Conservation (phyloP, 139 green algal genomes). For the Chlorella sorokiniana region DNA sequence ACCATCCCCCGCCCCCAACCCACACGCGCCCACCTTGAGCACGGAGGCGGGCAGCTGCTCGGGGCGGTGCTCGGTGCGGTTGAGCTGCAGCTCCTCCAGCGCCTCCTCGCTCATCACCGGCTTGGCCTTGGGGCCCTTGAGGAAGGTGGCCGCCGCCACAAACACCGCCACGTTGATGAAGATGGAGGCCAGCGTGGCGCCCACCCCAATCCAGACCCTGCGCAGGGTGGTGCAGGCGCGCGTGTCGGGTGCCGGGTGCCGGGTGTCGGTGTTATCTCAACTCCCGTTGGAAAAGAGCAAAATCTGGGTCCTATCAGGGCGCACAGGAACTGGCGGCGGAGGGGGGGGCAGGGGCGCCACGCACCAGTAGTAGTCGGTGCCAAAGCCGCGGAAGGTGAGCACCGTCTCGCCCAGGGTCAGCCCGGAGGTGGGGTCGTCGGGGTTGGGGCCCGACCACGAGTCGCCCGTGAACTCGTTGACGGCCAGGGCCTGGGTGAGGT, state of each 20-base stretch:
- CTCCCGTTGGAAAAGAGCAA: no score
- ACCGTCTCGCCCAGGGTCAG: slow-evolving; percentile 34
- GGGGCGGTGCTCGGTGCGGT: slow-evolving; percentile 1
- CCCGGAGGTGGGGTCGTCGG: neutral
- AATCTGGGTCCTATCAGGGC: no score
- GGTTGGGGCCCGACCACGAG: slow-evolving; percentile 29
- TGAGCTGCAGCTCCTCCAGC: slow-evolving; percentile 35
- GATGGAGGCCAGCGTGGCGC: slow-evolving; percentile 25
- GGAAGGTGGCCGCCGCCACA: slow-evolving; percentile 34
- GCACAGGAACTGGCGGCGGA: no score
- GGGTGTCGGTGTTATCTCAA: no score
- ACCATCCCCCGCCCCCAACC: neutral
- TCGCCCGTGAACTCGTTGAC: slow-evolving; percentile 40
- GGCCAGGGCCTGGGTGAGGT: slow-evolving; percentile 46
- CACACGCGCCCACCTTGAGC: slow-evolving; percentile 12
- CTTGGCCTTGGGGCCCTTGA: slow-evolving; percentile 6
- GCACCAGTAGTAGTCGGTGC: slow-evolving; percentile 20
- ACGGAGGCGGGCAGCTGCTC: neutral
- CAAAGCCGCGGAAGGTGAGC: slow-evolving; percentile 34
- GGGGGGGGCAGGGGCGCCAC: no score
- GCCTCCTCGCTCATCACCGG: slow-evolving; percentile 27
- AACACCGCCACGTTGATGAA: slow-evolving; percentile 32
- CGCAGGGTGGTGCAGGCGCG: neutral
- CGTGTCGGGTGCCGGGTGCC: neutral
- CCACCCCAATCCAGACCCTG: slow-evolving; percentile 34